Evolutionary conservation across 164 flowering plant genomes (phyloP), one percentile per base, ranked within the genome.

Genomic region (Magnolia changhungtana): DNA sequence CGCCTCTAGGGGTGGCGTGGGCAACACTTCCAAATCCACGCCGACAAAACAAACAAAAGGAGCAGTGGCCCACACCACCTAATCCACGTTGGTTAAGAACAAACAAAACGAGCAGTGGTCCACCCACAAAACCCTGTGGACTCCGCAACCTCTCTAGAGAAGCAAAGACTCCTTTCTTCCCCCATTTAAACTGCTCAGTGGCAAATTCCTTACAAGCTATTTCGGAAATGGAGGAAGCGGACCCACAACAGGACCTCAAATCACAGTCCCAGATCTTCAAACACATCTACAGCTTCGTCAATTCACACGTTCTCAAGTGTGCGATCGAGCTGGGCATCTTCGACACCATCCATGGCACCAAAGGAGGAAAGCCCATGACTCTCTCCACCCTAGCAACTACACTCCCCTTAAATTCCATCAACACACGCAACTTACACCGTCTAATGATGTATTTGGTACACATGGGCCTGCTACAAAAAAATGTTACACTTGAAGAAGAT

Each of bases 381-480:
- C 86, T 83, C 29, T 37, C 79, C 7, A 23, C 0, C 37, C 74
- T 75, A 7, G 66, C 85, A 49, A 75, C 74, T 71, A 16, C 80
- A 27, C 19, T 68, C 0, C 72, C 73, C 0, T 77, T 81, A 21
- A 24, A 27, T 5, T 65, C 68, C 29, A 65, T 65, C 11, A 63
- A 73, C 0, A 6, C 74, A 10, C 84, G 74, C 69, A 55, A 78
- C 19, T 10, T 86, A 10, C 21, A 72, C 23, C 82, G 87, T 20
- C 85, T 84, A 1, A 84, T 89, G 89, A 82, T 86, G 37, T 21
- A 82, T 0, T 55, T 89, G 76, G 80, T 82, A 7, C 86, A 84
- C 66, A 72, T 79, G 4, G 87, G 89, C 67, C 80, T 84, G 80
- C 85, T 85, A 49, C 50, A 78, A 3, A 71, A 7, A 58, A 37